Evolutionary conservation across 2,329 filamentous ascomycete genomes (phyloP).

Genomic region (Aspergillus pseudoterreus): DNA sequence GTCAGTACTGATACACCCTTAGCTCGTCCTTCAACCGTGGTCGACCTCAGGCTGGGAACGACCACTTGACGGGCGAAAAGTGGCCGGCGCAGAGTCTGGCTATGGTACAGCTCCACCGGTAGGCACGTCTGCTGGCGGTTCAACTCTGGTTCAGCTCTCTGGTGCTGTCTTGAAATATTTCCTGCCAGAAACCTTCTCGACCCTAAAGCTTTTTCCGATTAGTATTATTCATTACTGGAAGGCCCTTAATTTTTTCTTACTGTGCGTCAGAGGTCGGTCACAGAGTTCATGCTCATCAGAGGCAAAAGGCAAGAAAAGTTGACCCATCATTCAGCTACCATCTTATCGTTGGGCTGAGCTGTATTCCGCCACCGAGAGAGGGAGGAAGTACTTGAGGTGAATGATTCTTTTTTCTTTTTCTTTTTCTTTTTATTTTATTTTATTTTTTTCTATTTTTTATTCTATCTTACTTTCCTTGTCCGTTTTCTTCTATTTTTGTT

Average conservation of each 20-base stretch:
- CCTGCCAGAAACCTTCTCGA: constrained; percentile 2
- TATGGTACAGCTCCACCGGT: constrained; percentile 21
- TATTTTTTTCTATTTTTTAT: background rate
- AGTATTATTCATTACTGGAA: background rate
- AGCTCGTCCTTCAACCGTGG: constrained; percentile 28
- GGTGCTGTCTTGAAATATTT: constrained; percentile 14
- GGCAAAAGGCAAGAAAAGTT: background rate
- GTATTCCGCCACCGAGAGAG: constrained; percentile 15
- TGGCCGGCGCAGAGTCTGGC: constrained; percentile 13
- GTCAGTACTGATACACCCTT: constrained; percentile 25
- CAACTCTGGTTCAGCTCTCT: constrained; percentile 12
- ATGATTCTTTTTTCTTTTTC: constrained; percentile 3
- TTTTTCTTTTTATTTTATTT: constrained; percentile 4
- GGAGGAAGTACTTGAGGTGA: constrained; percentile 3
- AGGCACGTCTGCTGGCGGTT: constrained; percentile 15
- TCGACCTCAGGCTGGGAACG: constrained; percentile 18
- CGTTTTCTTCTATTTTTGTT: constrained; percentile 1
- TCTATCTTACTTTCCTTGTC: background rate
- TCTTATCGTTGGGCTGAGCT: constrained; percentile 19
- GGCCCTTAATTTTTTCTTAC: constrained; percentile 7
- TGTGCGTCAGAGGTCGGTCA: constrained; percentile 18
- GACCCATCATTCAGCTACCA: constrained; percentile 25
- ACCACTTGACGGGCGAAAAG: constrained; percentile 20
- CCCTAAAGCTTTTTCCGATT: constrained; percentile 2
- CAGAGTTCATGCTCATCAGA: constrained; percentile 15